Evolutionary conservation across 176 grass and related monocot species (phyloP), one percentile per base, ranked within the genome.

Genomic region (Avena sativa): DNA sequence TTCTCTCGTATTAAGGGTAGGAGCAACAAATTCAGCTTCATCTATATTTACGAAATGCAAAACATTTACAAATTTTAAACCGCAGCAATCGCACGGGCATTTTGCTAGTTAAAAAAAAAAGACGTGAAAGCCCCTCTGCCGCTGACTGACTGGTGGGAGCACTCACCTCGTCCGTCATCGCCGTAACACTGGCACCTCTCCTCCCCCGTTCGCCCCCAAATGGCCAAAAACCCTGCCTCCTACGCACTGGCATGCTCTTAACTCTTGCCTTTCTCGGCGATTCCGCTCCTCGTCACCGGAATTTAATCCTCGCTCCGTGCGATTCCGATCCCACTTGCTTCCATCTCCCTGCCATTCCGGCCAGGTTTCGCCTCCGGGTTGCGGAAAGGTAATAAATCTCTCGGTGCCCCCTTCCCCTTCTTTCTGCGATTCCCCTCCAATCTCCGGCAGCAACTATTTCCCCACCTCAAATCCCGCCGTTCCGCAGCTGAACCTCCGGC

Each of bases 151-250:
- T 17, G 67, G 67, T 70, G 34, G 67, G 64, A 17, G 1, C 34
- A 43, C 8, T 17, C 36, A 44, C 17, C 67, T 12, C 67, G 15
- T 20, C 17, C 17, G 40, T 71, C 17, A 17, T 47, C 38, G 34
- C 7, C 38, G 68, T 46, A 1, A 44, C 19, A 71, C 19, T 44
- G 69, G 36, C 69, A 71, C 36, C 4, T 4, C 30, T 67, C 25
- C 9, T 19, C 28, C 49, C 23, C 26, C 43, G 55, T 79, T 55
- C 57, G 47, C 67, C 77, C 7, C 40, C 55, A 81, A 89, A 81
- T 23, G 25, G 70, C 69, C 82, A 81, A 89, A 86, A 80, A 5
- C 88, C 78, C 82, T 8, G 61, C 6, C 9, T 79, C 34, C 56
- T 79, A 12, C 47, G 50, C 51, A 19, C 17, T 9, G 20, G 44